phyloP scores from a whole-genome alignment of 345 rosid genomes.

The Alliaria petiolata region DNA sequence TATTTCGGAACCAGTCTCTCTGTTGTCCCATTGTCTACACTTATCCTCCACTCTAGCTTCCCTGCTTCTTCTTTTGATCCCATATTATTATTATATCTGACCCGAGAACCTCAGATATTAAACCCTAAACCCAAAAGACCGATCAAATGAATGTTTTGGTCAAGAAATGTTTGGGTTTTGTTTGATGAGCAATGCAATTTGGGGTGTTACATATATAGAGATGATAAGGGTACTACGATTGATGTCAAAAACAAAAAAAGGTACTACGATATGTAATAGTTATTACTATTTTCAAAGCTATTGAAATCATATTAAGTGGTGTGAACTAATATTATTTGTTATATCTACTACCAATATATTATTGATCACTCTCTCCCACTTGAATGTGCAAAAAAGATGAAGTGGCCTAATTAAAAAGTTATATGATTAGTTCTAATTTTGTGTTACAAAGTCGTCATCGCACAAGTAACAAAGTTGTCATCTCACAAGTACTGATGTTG shows the following conservation, averaged over 20 bases:
- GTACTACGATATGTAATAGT: background rate
- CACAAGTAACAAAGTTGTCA: background rate
- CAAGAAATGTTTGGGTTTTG: background rate
- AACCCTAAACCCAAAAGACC: background rate
- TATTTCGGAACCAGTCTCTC: conserved; percentile 33
- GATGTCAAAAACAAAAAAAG: no score
- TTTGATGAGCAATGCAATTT: conserved; percentile 21
- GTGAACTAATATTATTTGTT: conserved; percentile 10
- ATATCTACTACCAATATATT: conserved; percentile 2
- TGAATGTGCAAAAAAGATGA: background rate
- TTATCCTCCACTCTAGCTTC: conserved; percentile 60
- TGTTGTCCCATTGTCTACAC: conserved; percentile 36
- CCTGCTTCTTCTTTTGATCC: conserved; percentile 33
- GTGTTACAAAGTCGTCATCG: conserved; percentile 25
- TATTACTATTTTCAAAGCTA: conserved; percentile 1
- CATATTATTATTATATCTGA: conserved; percentile 29
- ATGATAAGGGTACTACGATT: background rate
- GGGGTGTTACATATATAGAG: conserved; percentile 26
- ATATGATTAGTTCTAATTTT: background rate
- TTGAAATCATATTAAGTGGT: conserved; percentile 10
- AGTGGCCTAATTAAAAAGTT: conserved; percentile 19
- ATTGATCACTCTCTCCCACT: conserved; percentile 19
- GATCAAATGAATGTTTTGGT: background rate
- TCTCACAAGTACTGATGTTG: conserved; percentile 22
- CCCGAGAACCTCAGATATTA: background rate